Base-by-base conservation (phyloP, 306 rosid species). In the Fagus crenata region DNA sequence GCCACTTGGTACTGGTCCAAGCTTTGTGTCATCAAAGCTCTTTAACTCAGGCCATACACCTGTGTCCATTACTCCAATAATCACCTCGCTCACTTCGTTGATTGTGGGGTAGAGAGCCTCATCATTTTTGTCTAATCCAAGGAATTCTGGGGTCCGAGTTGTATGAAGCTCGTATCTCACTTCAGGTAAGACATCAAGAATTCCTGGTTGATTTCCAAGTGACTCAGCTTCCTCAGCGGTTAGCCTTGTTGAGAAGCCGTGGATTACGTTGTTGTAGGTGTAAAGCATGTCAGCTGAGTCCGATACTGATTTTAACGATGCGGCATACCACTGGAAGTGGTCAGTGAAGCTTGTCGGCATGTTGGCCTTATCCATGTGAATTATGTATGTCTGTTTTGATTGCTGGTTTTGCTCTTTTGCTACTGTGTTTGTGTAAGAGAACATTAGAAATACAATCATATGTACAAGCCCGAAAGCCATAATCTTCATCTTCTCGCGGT, bases 11-110 rank as follows among this genome's bases (percentile, higher is more conserved):
- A 85, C 74, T 0, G 87, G 90, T 7, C 88, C 96, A 5, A 92
- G 86, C 31, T 91, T 93, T 0, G 78, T 71, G 80, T 95, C 98
- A 4, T 82, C 81, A 28, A 84, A 92, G 90, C 97, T 89, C 82
- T 79, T 86, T 1, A 69, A 72, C 83, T 94, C 98, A 0, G 98
- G 96, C 95, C 97, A 94, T 33, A 80, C 96, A n/a, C 98, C 98
- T 0, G 97, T 89, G 87, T 94, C 98, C 0, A 94, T 41, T 1
- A 94, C 78, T 76, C 98, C 98, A 3, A 94, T 71, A 46, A 92
- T 71, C 80, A 94, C 97, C 0, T 88, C 89, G 0, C 90, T 69
- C 37, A 69, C 78, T 63, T 74, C 73, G 2, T n/a, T 80, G 5
- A 73, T 70, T 15, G 82, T 51, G 0, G 84, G 85, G n/a, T 80